Base-by-base conservation (phyloP, 345 rosid genomes). In the Eucalyptus fibrosa region DNA sequence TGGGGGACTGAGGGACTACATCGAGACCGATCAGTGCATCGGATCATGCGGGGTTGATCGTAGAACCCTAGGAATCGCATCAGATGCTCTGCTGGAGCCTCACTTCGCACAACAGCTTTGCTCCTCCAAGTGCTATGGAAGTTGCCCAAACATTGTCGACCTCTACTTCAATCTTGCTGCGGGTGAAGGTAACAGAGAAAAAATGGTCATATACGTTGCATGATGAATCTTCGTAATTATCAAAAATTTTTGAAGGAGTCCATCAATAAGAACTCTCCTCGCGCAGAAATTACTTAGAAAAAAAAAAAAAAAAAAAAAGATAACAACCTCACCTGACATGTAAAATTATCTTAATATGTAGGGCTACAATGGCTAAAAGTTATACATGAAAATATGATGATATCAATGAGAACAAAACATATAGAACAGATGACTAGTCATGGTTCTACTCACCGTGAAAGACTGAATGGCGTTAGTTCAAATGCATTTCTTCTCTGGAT, bases 121-220 rank as follows among this genome's bases (percentile, higher is more conserved):
- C 92, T 96, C 98, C 50, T 89, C 93, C 91, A 93, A 92, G 53
- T 97, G 99, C 95, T 95, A 96, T 90, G 91, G 92, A 21, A 89
- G 90, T 86, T 97, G 99, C 90, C 95, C 98, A 89, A 96, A 96
- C 93, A 88, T 96, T 60, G 93, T 96, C 42, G 99, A 97, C 89
- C 98, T 97, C 44, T 96, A 92, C 94, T 97, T 94, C 94, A 96
- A 94, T 88, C 97, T 97, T 19, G 99, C 99, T 23, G 97, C 98
- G 24, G 98, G 96, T 7, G 99, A 97, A 97, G 99, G 99, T 97
- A 92, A 88, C 14, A n/a, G 19, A 50, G 2, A 15, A 82, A 55
- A 65, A 50, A 88, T 50, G 81, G 23, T 86, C 88, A 49, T 53
- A 72, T 53, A 88, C 13, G 12, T 50, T 89, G 72, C 72, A 2